Evolutionary conservation across 345 rosid genomes (phyloP), one percentile per base, ranked within the genome.

Genomic region (Salix viminalis): DNA sequence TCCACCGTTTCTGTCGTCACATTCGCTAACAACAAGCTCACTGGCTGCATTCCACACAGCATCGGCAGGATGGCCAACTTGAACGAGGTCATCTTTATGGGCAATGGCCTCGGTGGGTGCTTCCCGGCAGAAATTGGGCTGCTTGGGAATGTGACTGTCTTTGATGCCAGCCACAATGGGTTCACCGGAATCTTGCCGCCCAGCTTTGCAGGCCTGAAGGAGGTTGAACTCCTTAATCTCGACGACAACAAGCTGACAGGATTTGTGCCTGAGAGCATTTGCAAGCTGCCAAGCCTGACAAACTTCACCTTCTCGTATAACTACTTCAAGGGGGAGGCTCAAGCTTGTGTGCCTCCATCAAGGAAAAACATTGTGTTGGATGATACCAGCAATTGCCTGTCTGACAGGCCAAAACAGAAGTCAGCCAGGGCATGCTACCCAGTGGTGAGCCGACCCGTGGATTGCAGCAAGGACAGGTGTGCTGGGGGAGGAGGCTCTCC

Each of bases 21-120:
- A 39, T 90, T 94, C 50, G 96, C 93, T 21, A 65, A 88, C 78
- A 94, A 94, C 87, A 88, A 89, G 16, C 87, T 93, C 77, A 42
- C 16, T 1, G 98, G 98, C 0, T 89, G 97, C 81, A 89, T 93
- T 76, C 98, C 98, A 0, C 85, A 65, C 23, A 80, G 83, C 72
- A 84, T 92, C 54, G 94, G 93, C 4, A 85, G 83, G 62, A 94
- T 92, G 97, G 14, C 72, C 11, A 87, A 89, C 77, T 71, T 94
- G 42, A 83, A 91, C 4, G 97, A 94, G 84, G 83, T 94, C 50
- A 3, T 86, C 54, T 84, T 92, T 83, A 42, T 46, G 69, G 83
- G 85, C 75, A 94, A 94, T 60, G 62, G 32, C 7, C 81, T 94
- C 0, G 83, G 93, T 0, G 98, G 98, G 54, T 93, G 98, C 75